A percentile compares a stretch with the other conserved stretches of the same genome.
phyloP scores from a whole-genome alignment of 768 basidiomycete genomes.

The Chalciporus pseudorubinellus region DNA sequence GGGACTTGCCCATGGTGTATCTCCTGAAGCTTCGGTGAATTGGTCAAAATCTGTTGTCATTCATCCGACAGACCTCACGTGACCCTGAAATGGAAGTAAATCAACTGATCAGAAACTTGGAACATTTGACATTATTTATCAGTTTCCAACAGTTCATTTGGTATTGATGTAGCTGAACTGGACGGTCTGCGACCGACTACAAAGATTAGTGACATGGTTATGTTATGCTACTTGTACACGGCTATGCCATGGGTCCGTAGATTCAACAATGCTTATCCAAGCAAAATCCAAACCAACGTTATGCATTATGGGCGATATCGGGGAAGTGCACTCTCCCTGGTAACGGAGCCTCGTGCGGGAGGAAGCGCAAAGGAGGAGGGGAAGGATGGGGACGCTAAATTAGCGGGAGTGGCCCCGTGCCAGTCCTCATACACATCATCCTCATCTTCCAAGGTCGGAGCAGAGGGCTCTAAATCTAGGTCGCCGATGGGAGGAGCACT shows the following conservation, averaged over 20 bases:
- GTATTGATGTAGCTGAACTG: too few relatives aligned
- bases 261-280: neutral
- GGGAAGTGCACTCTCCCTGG: constrained; percentile 24
- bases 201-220: constrained; percentile 24
- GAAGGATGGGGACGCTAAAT: neutral
- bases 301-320: constrained; percentile 29
- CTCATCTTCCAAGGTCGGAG: constrained; percentile 35
- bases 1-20: constrained; percentile 81
- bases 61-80: constrained; percentile 13
- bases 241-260: neutral
- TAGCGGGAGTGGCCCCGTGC: constrained; percentile 3
- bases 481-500: constrained; percentile 34
- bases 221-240: constrained; percentile 24
- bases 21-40: neutral
- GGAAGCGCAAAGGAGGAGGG: neutral
- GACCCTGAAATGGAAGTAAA: neutral
- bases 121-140: too few relatives aligned
- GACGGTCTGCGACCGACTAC: too few relatives aligned
- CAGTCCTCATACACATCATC: constrained; percentile 23
- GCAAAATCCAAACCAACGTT: neutral
- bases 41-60: neutral
- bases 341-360: constrained; percentile 1
- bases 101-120: too few relatives aligned
- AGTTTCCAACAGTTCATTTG: too few relatives aligned
- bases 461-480: constrained; percentile 43